Conservation (phyloP, 1,284 basidiomycete genomes). For the Austroboletus olivaceoglutinosus region DNA sequence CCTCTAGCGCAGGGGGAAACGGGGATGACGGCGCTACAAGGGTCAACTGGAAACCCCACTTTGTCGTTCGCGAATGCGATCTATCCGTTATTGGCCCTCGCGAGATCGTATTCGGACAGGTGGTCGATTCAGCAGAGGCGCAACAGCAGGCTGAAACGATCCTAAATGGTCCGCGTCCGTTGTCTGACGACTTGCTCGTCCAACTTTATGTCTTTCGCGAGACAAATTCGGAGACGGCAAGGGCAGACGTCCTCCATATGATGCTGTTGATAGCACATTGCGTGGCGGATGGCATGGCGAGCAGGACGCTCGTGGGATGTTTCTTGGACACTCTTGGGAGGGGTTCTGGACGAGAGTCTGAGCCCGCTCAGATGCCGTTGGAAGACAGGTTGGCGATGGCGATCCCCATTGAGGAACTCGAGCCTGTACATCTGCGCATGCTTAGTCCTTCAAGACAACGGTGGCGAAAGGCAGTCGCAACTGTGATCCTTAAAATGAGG, state of each 20-base stretch:
- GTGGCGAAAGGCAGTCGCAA: slow-evolving; percentile 49
- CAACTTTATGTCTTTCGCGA: slow-evolving; percentile 13
- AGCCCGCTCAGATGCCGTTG: slow-evolving; percentile 23
- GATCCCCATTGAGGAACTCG: slow-evolving; percentile 38
- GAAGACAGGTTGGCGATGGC: slow-evolving; percentile 43
- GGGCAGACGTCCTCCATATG: slow-evolving; percentile 15
- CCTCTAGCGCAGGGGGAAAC: no score
- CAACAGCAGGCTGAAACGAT: neutral
- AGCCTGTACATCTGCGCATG: slow-evolving; percentile 29
- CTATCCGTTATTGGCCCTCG: slow-evolving; percentile 10
- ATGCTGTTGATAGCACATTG: slow-evolving; percentile 17
- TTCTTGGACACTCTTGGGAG: slow-evolving; percentile 46
- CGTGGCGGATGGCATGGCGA: slow-evolving; percentile 15
- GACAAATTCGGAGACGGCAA: neutral
- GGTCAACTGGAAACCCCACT: slow-evolving; percentile 2
- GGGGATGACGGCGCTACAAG: neutral
- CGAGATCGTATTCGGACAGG: slow-evolving; percentile 6
- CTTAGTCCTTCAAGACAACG: slow-evolving; percentile 37
- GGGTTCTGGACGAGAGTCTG: neutral
- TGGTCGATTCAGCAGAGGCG: slow-evolving; percentile 11
- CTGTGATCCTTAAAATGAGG: slow-evolving; percentile 37
- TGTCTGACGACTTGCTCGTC: slow-evolving; percentile 22
- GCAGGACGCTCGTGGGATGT: slow-evolving; percentile 17
- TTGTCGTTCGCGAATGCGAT: slow-evolving; percentile 20
- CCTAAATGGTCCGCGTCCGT: slow-evolving; percentile 8